Conservation (phyloP, 2,329 filamentous ascomycete species). For the Bipolaris cookei region DNA sequence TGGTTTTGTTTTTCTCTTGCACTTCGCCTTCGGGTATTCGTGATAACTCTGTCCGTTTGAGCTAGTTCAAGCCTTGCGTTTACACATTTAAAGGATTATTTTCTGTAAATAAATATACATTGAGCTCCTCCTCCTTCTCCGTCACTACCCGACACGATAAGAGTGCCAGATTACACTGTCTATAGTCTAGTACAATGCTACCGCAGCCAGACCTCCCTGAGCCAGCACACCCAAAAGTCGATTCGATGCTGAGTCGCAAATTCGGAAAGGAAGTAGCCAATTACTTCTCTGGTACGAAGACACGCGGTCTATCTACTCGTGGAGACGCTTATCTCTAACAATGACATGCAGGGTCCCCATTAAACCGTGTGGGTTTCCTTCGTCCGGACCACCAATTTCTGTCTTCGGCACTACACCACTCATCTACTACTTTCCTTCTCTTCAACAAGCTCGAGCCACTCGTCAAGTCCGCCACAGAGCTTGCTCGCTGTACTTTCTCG, state of each 20-base stretch:
- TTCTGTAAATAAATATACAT: not conserved
- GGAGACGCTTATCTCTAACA: slow-evolving; percentile 3
- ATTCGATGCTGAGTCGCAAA: slow-evolving; percentile 75
- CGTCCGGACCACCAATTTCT: slow-evolving; percentile 75
- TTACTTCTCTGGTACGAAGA: slow-evolving; percentile 70
- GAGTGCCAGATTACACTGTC: not conserved
- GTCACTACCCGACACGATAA: not conserved
- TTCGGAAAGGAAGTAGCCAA: slow-evolving; percentile 83
- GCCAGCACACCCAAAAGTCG: slow-evolving; percentile 64
- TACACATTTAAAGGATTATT: not conserved
- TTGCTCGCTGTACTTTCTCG: slow-evolving; percentile 71
- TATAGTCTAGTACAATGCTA: slow-evolving; percentile 33
- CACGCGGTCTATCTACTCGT: not conserved
- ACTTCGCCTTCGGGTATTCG: not conserved
- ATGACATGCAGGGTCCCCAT: slow-evolving; percentile 63
- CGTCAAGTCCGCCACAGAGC: slow-evolving; percentile 62
- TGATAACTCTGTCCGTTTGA: not conserved
- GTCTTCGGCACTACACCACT: slow-evolving; percentile 68
- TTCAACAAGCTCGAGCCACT: slow-evolving; percentile 81
- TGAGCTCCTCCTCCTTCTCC: not conserved
- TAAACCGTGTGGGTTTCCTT: slow-evolving; percentile 82
- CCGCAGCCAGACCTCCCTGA: slow-evolving; percentile 59
- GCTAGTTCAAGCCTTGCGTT: not conserved
- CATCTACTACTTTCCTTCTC: slow-evolving; percentile 74
- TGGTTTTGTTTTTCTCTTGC: not conserved